A percentile compares a stretch with the other conserved stretches of the same genome.
These are phyloP conservation scores for Filosporella fistucella DNA, from an alignment of 495 filamentous ascomycete species.

Conservation along the genomic window DNA sequence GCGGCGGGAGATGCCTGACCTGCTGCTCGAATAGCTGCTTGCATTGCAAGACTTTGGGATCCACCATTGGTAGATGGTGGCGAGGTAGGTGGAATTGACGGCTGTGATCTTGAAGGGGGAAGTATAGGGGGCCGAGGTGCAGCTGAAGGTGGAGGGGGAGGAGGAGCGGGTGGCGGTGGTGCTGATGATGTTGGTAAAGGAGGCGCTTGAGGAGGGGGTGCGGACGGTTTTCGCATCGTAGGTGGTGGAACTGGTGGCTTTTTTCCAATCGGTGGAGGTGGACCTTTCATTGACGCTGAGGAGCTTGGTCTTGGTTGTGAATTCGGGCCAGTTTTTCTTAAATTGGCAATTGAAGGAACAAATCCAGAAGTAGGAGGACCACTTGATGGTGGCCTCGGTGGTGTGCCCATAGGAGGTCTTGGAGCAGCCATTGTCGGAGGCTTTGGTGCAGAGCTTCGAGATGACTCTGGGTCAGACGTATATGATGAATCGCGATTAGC, in stretches of 20 bases:
- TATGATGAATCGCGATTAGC: conserved; percentile 69
- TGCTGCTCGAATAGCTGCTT: conserved; percentile 45
- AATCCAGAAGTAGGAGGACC: conserved; percentile 35
- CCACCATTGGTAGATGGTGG: conserved; percentile 26
- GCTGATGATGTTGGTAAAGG: conserved; percentile 38
- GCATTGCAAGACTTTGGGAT: conserved; percentile 38
- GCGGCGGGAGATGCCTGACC: conserved; percentile 37
- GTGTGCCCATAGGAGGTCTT: conserved; percentile 51
- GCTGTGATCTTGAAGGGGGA: conserved; percentile 45
- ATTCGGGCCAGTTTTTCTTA: conserved; percentile 52
- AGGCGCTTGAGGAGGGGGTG: conserved; percentile 38
- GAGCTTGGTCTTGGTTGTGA: conserved; percentile 49
- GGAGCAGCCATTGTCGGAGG: conserved; percentile 57
- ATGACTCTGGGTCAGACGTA: conserved; percentile 72
- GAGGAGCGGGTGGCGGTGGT: conserved; percentile 24
- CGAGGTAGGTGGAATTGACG: conserved; percentile 44
- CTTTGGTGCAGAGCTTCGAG: conserved; percentile 48
- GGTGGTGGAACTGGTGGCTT: conserved; percentile 61
- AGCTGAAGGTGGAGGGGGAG: conserved; percentile 37
- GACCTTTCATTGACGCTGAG: conserved; percentile 43
- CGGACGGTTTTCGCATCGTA: conserved; percentile 58
- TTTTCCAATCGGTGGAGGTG: conserved; percentile 56
- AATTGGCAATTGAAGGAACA: conserved; percentile 51
- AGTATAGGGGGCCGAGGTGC: conserved; percentile 43
- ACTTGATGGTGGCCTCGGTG: conserved; percentile 40